Percentiles rank a stretch among this genome's conserved stretches.
Conservation (phyloP, 805 yeast genomes). For the Ogataea glucozyma region DNA sequence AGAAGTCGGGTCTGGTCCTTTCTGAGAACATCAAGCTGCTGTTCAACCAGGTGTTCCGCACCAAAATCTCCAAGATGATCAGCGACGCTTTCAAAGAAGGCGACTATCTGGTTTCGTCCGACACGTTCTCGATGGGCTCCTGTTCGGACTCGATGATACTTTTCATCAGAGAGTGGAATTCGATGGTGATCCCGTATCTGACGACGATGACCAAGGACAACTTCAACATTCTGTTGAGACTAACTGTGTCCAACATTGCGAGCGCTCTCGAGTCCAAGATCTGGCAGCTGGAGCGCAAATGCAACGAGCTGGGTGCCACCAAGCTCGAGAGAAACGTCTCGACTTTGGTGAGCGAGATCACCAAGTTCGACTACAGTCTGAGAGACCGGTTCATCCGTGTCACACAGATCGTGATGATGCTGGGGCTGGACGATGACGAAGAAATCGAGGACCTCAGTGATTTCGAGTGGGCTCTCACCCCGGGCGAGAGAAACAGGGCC, state of each 20-base stretch:
- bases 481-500: slow-evolving; percentile 67
- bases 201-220: slow-evolving; percentile 39
- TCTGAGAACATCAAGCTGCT: slow-evolving; percentile 44
- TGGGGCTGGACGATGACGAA: slow-evolving; percentile 76
- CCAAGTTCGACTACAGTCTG: slow-evolving; percentile 69
- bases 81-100: slow-evolving; percentile 41
- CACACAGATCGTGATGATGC: slow-evolving; percentile 78
- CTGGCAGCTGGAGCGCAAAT: slow-evolving; percentile 62
- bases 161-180: slow-evolving; percentile 67
- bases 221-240: slow-evolving; percentile 48
- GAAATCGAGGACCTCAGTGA: slow-evolving; percentile 35
- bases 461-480: slow-evolving; percentile 71
- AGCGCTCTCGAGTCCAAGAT: slow-evolving; percentile 63
- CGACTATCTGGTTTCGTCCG: slow-evolving; percentile 38
- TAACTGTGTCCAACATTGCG: slow-evolving; percentile 57
- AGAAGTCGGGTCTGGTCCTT: slow-evolving; percentile 40
- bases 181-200: slow-evolving; percentile 62
- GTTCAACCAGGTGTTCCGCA: slow-evolving; percentile 39
- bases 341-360: slow-evolving; percentile 68
- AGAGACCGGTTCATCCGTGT: slow-evolving; percentile 78
- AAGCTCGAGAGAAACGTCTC: slow-evolving; percentile 82
- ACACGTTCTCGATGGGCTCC: slow-evolving; percentile 12
- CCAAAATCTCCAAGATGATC: slow-evolving; percentile 38
- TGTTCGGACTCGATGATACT: slow-evolving; percentile 37
- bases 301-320: slow-evolving; percentile 82